Evolutionary conservation across 2,329 filamentous ascomycete genomes (phyloP).

Genomic region (Pochonia chlamydosporia): DNA sequence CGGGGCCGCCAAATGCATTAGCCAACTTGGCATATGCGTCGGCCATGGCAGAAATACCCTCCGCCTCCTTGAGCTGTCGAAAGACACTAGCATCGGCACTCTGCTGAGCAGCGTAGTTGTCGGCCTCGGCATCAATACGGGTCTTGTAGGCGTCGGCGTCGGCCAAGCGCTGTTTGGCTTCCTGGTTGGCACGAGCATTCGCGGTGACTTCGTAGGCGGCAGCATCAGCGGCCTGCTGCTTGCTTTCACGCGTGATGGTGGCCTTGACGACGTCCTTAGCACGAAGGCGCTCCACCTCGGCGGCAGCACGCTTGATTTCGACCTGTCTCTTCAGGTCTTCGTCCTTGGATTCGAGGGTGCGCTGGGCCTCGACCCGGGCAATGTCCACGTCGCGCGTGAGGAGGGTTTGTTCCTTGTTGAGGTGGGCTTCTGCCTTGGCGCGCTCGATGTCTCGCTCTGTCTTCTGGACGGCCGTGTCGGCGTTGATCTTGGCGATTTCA

Average conservation of each 20-base stretch:
- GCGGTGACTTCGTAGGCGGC: conserved; percentile 59
- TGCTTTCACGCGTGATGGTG: conserved; percentile 60
- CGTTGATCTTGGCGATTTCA: conserved; percentile 82
- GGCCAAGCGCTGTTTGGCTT: conserved; percentile 45
- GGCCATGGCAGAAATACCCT: conserved; percentile 71
- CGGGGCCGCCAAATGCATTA: conserved; percentile 69
- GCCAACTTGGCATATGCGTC: conserved; percentile 71
- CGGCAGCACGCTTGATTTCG: conserved; percentile 69
- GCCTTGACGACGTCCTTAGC: conserved; percentile 76
- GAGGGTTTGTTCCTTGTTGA: conserved; percentile 66
- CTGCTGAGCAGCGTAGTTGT: conserved; percentile 31
- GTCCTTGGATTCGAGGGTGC: conserved; percentile 68
- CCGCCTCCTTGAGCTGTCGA: conserved; percentile 65
- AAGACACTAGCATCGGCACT: conserved; percentile 56
- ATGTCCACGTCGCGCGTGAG: conserved; percentile 72
- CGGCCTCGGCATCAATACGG: conserved; percentile 38
- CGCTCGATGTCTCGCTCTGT: conserved; percentile 81
- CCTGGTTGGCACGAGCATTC: conserved; percentile 50
- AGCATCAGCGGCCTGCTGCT: conserved; percentile 63
- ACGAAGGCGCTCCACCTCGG: conserved; percentile 74
- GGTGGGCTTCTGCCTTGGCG: conserved; percentile 68
- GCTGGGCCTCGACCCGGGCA: conserved; percentile 66
- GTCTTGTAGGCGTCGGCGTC: conserved; percentile 48
- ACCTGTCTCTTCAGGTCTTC: conserved; percentile 76
- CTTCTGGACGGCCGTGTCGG: conserved; percentile 77